Evolutionary conservation across 139 green algal genomes (phyloP).

Genomic region (Yamagishiella unicocca): DNA sequence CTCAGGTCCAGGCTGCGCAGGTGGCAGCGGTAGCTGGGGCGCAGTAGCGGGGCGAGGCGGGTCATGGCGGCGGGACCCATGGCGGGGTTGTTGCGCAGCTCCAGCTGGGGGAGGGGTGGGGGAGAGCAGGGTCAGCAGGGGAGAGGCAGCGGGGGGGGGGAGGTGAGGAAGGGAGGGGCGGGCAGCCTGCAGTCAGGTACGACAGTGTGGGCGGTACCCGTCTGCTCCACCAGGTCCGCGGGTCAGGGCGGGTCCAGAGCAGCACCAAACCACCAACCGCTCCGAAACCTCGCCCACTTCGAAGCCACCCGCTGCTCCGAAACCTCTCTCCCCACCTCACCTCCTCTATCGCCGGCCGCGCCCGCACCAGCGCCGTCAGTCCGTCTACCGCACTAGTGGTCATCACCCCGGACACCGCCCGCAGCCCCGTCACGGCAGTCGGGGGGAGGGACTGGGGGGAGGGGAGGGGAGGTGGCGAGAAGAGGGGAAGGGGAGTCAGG

Average conservation of each 20-base stretch:
- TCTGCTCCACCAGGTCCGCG: too few relatives aligned
- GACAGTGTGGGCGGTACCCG: too few relatives aligned
- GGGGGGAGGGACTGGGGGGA: neutral
- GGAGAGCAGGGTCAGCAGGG: neutral
- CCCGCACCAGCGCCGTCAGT: conserved; percentile 36
- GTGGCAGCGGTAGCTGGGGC: neutral
- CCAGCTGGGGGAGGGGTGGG: conserved; percentile 26
- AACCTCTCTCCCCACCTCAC: neutral
- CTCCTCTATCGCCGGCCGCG: conserved; percentile 25
- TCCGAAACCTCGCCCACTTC: too few relatives aligned
- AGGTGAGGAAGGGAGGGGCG: too few relatives aligned
- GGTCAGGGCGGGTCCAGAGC: too few relatives aligned
- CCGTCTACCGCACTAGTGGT: neutral
- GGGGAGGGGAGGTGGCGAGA: neutral
- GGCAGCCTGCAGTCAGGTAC: too few relatives aligned
- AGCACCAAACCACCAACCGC: too few relatives aligned
- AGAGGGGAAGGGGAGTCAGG: neutral
- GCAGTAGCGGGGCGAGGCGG: conserved; percentile 36
- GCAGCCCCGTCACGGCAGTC: neutral
- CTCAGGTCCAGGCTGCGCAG: conserved; percentile 39
- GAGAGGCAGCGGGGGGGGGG: neutral
- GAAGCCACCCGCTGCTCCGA: too few relatives aligned
- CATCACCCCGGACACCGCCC: conserved; percentile 6
- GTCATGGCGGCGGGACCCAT: neutral
- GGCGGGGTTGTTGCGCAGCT: conserved; percentile 28